A percentile compares a stretch with the other conserved stretches of the same genome.
phyloP scores from a whole-genome alignment of 2,329 filamentous ascomycete species.

The Seiridium unicorne region DNA sequence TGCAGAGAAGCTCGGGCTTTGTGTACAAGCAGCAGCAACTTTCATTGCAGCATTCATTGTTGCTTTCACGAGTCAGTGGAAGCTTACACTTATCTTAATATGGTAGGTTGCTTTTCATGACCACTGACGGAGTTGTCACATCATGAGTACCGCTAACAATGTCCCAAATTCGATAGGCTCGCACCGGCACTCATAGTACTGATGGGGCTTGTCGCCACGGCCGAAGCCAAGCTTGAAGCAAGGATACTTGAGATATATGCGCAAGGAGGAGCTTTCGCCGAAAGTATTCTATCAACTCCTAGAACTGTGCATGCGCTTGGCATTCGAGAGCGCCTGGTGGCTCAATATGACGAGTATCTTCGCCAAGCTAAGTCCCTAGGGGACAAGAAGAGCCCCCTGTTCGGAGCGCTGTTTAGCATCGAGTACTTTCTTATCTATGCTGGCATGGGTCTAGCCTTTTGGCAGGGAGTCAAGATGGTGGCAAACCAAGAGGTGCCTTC shows the following conservation, averaged over 20 bases:
- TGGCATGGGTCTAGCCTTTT: constrained; percentile 42
- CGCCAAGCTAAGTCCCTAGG: constrained; percentile 33
- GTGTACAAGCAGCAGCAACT: constrained; percentile 35
- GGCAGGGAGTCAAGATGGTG: constrained; percentile 40
- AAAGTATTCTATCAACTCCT: constrained; percentile 34
- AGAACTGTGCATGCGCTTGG: constrained; percentile 42
- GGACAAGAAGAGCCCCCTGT: constrained; percentile 35
- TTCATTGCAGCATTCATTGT: constrained; percentile 37
- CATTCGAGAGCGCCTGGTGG: constrained; percentile 34
- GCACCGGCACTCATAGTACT: constrained; percentile 8
- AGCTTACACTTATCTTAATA: constrained; percentile 37
- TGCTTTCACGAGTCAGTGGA: constrained; percentile 40
- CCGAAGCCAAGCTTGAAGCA: constrained; percentile 24
- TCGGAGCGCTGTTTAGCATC: constrained; percentile 35
- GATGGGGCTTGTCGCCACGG: neutral
- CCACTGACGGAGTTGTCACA: no score
- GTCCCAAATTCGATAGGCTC: neutral
- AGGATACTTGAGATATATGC: constrained; percentile 30
- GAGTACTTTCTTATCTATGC: constrained; percentile 41
- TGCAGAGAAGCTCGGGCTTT: constrained; percentile 37
- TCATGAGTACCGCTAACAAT: no score
- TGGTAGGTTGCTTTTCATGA: neutral
- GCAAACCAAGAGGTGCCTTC: neutral
- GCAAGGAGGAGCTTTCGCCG: constrained; percentile 32
- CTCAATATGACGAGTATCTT: constrained; percentile 37